phyloP scores from a whole-genome alignment of 2,329 filamentous ascomycete species.

The Aspergillus eucalypticola region DNA sequence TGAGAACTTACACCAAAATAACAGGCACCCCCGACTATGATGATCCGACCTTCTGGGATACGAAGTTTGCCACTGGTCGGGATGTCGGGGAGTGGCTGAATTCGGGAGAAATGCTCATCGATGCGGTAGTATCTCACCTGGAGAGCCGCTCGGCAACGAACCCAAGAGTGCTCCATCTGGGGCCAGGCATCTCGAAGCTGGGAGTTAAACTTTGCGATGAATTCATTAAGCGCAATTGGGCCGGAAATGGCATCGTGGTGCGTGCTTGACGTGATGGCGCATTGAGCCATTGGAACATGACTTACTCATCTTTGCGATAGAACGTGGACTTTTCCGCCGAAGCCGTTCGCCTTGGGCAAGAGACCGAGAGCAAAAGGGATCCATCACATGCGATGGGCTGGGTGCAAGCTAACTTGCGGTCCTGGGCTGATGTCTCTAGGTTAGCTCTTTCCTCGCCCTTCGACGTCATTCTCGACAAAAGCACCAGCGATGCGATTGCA shows the following conservation, averaged over 20 bases:
- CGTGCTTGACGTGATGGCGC: conserved; percentile 9
- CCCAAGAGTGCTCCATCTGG: conserved; percentile 36
- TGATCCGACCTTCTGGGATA: conserved; percentile 35
- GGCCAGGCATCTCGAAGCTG: conserved; percentile 37
- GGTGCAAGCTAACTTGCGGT: conserved; percentile 32
- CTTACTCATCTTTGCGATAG: conserved; percentile 18
- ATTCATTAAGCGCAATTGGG: conserved; percentile 29
- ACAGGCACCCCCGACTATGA: conserved; percentile 38
- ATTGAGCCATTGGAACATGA: background rate
- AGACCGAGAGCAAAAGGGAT: conserved; percentile 23
- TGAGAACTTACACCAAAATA: conserved; percentile 21
- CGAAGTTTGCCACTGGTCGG: conserved; percentile 35
- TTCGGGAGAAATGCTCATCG: conserved; percentile 33
- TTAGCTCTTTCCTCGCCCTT: conserved; percentile 31
- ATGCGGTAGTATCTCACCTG: conserved; percentile 28
- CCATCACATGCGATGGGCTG: conserved; percentile 33
- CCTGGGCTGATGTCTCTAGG: conserved; percentile 32
- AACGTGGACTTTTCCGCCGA: conserved; percentile 41
- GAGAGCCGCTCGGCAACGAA: conserved; percentile 15
- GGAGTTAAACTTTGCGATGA: conserved; percentile 33
- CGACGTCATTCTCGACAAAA: conserved; percentile 39
- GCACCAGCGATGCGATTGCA: conserved; percentile 41
- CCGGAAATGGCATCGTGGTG: conserved; percentile 35
- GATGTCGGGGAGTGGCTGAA: conserved; percentile 44
- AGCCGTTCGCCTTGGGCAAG: conserved; percentile 37